Evolutionary conservation across 148 eudicot genomes (phyloP).

Genomic region (Arctostaphylos glauca): DNA sequence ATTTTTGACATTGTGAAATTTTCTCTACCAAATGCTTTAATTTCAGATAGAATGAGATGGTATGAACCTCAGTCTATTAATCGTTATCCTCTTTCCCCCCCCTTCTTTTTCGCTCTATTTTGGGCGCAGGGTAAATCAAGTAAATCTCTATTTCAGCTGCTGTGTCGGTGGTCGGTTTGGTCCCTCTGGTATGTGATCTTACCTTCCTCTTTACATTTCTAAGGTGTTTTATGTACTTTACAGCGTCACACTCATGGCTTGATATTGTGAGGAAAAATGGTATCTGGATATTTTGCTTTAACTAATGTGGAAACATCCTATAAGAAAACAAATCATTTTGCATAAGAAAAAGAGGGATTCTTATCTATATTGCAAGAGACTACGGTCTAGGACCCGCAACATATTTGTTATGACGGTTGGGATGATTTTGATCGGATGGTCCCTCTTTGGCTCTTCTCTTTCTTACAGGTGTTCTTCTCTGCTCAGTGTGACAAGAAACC

Average conservation of each 20-base stretch:
- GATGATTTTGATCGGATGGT: background rate
- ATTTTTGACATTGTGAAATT: background rate
- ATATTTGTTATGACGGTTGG: background rate
- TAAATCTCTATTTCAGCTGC: constrained; percentile 20
- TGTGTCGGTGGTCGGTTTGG: constrained; percentile 21
- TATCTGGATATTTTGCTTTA: background rate
- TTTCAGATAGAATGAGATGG: constrained; percentile 13
- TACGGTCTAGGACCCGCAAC: background rate
- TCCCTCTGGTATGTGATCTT: constrained; percentile 39
- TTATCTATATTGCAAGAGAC: background rate
- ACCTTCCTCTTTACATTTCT: constrained; percentile 7
- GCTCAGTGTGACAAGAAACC: too few relatives aligned
- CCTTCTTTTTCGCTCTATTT: constrained; percentile 21
- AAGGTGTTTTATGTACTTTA: background rate
- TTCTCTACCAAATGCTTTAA: constrained; percentile 7
- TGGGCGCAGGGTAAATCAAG: constrained; percentile 34
- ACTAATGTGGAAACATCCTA: background rate
- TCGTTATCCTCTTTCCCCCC: constrained; percentile 11
- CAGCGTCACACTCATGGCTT: background rate
- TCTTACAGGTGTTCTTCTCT: background rate
- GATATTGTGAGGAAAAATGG: background rate
- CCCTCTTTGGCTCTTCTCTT: background rate
- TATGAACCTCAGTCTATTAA: constrained; percentile 14
- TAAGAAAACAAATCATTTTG: background rate
- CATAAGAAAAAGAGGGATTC: background rate